Percentiles rank a stretch among this genome's conserved stretches.
Conservation (phyloP, 257 asterid species). For the Thymus quinquecostatus region DNA sequence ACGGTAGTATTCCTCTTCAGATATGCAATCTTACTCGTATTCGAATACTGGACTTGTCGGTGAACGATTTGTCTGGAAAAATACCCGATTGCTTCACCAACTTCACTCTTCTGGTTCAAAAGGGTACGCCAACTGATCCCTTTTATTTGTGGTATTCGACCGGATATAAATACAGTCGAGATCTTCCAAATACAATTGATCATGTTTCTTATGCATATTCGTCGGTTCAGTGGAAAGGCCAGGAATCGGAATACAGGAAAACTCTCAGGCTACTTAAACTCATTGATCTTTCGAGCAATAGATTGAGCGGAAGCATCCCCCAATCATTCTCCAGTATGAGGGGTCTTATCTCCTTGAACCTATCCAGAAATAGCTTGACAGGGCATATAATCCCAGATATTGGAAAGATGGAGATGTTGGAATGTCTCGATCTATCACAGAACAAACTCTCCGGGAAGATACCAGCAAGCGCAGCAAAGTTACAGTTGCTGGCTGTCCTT, state of each 20-base stretch:
- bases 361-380: constrained; percentile 38
- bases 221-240: constrained; percentile 33
- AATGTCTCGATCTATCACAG: constrained; percentile 41
- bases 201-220: not conserved
- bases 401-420: constrained; percentile 40
- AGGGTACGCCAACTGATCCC: not conserved
- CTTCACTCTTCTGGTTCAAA: too few species aligned
- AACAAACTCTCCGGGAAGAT: constrained; percentile 41
- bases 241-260: constrained; percentile 19
- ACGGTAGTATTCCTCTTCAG: too few species aligned
- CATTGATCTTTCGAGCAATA: constrained; percentile 43
- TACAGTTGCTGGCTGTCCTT: constrained; percentile 25
- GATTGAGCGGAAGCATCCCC: constrained; percentile 30
- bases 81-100: too few species aligned
- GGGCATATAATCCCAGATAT: constrained; percentile 36
- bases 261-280: constrained; percentile 27
- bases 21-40: too few species aligned
- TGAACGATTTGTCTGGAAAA: too few species aligned
- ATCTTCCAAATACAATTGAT: too few species aligned
- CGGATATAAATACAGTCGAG: too few species aligned
- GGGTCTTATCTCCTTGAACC: constrained; percentile 34
- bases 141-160: fast-evolving
- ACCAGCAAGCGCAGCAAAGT: constrained; percentile 27
- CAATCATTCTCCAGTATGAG: constrained; percentile 23
- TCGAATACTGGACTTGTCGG: too few species aligned